Evolutionary conservation across 345 rosid genomes (phyloP), one percentile per base, ranked within the genome.

Genomic region (Hypericum perforatum): DNA sequence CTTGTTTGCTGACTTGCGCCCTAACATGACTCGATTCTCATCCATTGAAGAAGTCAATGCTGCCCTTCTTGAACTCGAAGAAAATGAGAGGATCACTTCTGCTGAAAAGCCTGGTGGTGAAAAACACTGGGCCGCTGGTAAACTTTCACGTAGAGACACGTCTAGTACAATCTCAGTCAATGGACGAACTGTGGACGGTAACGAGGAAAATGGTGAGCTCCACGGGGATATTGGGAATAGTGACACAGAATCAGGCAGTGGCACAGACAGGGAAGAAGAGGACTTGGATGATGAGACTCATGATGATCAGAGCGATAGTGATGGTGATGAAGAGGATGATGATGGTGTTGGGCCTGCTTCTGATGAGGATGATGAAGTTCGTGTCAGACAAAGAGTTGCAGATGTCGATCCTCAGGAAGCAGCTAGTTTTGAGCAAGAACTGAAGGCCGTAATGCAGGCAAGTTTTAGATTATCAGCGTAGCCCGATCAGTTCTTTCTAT

Each of bases 401-500:
- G 82, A 82, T 62, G 84, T 81, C 41, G 92, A 94, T 63, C 97
- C 87, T 57, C 70, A 62, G 65, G 99, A 94, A 73, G 72, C 69
- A 49, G 86, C 82, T 0, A 77, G 69, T 71, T 94, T 94, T 70
- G 97, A 86, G 56, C 77, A 72, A 82, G 97, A 89, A 72, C 79
- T 94, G 41, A 75, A 78, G 72, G 95, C 99, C 66, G 89, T 89
- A 42, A 67, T 92, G 72, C 96, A 92, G 86, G 96, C 71, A 80
- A 70, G 81, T 49, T 58, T 46, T 22, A 22, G 1, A 22, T 22
- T 22, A 22, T 22, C 11, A 0, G 22, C 8, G 22, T 46, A 12
- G 5, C 7, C 15, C 14, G 15, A 13, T 46, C 10, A 46, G 5
- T 12, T 11, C 22, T 46, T 46, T 14, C 50, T 46, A 11, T 44